Conservation (phyloP, 208 protist genomes). For the Trypanosoma rangeli region DNA sequence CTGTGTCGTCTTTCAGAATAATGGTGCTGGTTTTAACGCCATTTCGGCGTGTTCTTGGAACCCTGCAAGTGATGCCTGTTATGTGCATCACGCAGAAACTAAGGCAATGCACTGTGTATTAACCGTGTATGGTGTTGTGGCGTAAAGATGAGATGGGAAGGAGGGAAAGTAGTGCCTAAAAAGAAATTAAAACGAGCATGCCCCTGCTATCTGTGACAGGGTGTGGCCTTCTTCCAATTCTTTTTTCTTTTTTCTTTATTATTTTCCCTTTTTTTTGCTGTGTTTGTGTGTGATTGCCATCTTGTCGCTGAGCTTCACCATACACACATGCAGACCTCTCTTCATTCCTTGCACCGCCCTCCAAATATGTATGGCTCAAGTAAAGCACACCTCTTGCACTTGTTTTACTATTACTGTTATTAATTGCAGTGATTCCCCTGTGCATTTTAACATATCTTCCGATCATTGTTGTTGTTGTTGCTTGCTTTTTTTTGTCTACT, state of each 20-base stretch:
- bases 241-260: conserved; percentile 10
- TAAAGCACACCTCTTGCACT: no score
- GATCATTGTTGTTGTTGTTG: no score
- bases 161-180: no score
- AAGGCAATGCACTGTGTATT: conserved; percentile 84
- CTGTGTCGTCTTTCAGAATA: conserved; percentile 87
- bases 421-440: no score
- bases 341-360: no score
- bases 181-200: background rate
- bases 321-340: no score
- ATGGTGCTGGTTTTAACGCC: conserved; percentile 83
- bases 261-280: background rate
- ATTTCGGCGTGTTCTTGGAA: conserved; percentile 90
- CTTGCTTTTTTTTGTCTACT: no score
- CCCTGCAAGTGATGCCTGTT: conserved; percentile 80
- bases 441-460: no score
- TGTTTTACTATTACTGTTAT: no score
- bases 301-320: no score
- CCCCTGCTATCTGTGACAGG: background rate
- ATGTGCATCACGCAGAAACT: conserved; percentile 79
- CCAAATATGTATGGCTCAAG: no score
- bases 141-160: conserved; percentile 6
- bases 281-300: no score
- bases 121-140: conserved; percentile 77
- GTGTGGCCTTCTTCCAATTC: background rate